These are phyloP conservation scores for Zygotorulaspora florentina DNA, from an alignment of 805 yeast genomes.

Conservation along the genomic window DNA sequence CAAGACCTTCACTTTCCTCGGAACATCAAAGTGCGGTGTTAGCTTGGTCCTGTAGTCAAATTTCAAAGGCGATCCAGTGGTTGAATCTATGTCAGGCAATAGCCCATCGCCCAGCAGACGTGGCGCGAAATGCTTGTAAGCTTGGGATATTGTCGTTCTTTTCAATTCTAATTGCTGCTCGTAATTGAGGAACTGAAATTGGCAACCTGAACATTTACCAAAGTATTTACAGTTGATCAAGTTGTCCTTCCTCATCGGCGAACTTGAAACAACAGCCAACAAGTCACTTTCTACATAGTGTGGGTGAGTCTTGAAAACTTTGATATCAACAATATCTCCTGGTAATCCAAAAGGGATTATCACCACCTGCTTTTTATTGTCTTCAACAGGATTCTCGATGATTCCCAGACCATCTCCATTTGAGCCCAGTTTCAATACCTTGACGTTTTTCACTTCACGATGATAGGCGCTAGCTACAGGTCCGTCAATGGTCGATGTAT, in stretches of 20 bases:
- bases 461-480: slow-evolving; percentile 47
- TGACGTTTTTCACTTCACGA: slow-evolving; percentile 53
- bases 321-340: slow-evolving; percentile 70
- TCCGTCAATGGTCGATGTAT: slow-evolving; percentile 37
- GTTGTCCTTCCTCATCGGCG: slow-evolving; percentile 53
- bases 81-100: slow-evolving; percentile 59
- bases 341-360: slow-evolving; percentile 85
- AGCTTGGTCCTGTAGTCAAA: slow-evolving; percentile 84
- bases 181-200: slow-evolving; percentile 77
- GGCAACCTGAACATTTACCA: slow-evolving; percentile 93
- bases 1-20: slow-evolving; percentile 44
- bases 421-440: slow-evolving; percentile 57
- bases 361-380: slow-evolving; percentile 51
- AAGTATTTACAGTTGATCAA: slow-evolving; percentile 67
- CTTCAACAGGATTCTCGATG: slow-evolving; percentile 53
- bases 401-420: slow-evolving; percentile 87
- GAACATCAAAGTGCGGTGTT: slow-evolving; percentile 91
- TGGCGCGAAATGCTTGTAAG: slow-evolving; percentile 75
- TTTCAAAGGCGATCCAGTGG: slow-evolving; percentile 73
- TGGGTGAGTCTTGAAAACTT: slow-evolving; percentile 75
- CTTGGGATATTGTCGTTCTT: slow-evolving; percentile 69
- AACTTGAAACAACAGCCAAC: slow-evolving; percentile 44
- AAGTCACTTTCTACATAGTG: slow-evolving; percentile 72
- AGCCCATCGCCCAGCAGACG: slow-evolving; percentile 38
- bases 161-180: slow-evolving; percentile 69